Evolutionary conservation across 163 green algal genomes (phyloP).

Genomic region (Chlamydomonas reinhardtii): DNA sequence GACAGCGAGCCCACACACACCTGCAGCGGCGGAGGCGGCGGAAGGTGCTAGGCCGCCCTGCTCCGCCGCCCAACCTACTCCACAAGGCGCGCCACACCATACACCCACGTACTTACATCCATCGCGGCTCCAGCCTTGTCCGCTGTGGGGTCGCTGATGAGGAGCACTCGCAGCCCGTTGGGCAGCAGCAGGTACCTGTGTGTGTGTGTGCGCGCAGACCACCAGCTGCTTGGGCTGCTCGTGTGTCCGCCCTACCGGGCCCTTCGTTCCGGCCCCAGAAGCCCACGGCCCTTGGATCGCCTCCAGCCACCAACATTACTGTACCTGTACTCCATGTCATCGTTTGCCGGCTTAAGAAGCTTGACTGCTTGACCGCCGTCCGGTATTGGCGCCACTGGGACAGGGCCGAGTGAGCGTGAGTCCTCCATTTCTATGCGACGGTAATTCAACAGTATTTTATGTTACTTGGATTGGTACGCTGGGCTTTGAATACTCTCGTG

Average conservation of each 20-base stretch:
- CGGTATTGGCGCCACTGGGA: background rate
- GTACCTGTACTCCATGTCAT: conserved; percentile 61
- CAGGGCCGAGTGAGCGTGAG: no score
- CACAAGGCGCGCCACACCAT: no score
- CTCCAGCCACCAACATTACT: background rate
- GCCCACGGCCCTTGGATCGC: background rate
- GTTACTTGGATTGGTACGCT: no score
- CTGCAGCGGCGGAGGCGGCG: conserved; percentile 55
- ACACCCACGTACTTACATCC: conserved; percentile 88
- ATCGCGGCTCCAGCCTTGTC: conserved; percentile 87
- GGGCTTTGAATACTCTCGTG: no score
- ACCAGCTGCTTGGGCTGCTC: no score
- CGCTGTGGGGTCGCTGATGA: conserved; percentile 78
- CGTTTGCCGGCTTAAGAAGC: background rate
- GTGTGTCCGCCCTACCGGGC: no score
- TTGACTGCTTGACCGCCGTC: no score
- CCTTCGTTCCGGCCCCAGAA: no score
- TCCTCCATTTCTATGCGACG: no score
- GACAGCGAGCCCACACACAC: conserved; percentile 82
- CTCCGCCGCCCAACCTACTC: no score
- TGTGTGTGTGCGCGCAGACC: background rate
- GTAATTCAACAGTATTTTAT: no score
- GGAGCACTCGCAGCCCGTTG: conserved; percentile 76
- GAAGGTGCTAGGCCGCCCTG: no score
- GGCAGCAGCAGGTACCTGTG: conserved; percentile 73